These are phyloP conservation scores for Barnettozyma sp. DNA, from an alignment of 805 yeast species.

Conservation along the genomic window DNA sequence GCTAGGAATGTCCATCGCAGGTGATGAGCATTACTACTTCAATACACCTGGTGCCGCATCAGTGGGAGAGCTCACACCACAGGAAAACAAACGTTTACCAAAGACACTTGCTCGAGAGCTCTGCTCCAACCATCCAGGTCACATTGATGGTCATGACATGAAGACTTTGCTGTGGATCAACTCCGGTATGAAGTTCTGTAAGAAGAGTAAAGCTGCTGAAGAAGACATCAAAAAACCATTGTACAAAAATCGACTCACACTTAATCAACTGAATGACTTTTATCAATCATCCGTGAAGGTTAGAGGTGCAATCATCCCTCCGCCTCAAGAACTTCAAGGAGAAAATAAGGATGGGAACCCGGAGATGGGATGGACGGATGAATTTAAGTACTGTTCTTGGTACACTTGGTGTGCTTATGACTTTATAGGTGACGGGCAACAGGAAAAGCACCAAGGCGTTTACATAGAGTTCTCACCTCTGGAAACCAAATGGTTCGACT, in stretches of 20 bases:
- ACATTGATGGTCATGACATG: slow-evolving; percentile 39
- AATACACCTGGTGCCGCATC: slow-evolving; percentile 30
- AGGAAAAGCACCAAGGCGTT: slow-evolving; percentile 11
- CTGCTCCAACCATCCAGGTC: slow-evolving; percentile 56
- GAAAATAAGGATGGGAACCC: slow-evolving; percentile 29
- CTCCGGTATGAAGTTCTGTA: slow-evolving; percentile 61
- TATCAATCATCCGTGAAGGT: slow-evolving; percentile 29
- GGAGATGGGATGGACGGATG: slow-evolving; percentile 31
- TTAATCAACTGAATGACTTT: slow-evolving; percentile 25
- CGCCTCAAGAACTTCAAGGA: slow-evolving; percentile 25
- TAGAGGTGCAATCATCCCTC: slow-evolving; percentile 35
- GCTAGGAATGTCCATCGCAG: slow-evolving; percentile 47
- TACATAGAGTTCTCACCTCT: slow-evolving; percentile 11
- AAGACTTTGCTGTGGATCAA: slow-evolving; percentile 34
- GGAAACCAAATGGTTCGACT: slow-evolving; percentile 19
- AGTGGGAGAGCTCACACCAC: slow-evolving; percentile 26
- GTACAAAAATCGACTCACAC: slow-evolving; percentile 23
- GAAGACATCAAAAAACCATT: slow-evolving; percentile 33
- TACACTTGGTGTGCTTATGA: slow-evolving; percentile 44
- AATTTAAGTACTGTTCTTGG: slow-evolving; percentile 30
- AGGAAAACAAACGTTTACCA: slow-evolving; percentile 9
- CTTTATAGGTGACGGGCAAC: slow-evolving; percentile 30
- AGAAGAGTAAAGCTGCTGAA: slow-evolving; percentile 30
- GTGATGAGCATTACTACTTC: slow-evolving; percentile 30
- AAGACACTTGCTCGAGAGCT: slow-evolving; percentile 28